A percentile compares a stretch with the other conserved stretches of the same genome.
phyloP scores from a whole-genome alignment of 2,329 filamentous ascomycete genomes.

The Pyrenochaeta sp. region DNA sequence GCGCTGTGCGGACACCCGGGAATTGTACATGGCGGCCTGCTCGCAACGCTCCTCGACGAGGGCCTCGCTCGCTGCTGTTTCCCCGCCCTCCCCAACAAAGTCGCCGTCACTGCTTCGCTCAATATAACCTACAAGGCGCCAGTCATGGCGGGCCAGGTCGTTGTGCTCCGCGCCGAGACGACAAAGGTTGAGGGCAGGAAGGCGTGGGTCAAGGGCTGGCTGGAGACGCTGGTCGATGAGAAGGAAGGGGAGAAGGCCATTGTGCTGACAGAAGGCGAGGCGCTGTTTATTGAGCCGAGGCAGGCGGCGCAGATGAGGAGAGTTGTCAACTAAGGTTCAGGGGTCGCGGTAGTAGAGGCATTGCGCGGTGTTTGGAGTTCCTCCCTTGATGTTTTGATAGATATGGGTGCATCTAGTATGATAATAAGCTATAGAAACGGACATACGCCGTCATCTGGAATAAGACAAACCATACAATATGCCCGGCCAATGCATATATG shows the following conservation, averaged over 20 bases:
- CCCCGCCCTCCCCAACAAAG: conserved; percentile 82
- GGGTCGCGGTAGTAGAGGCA: neutral
- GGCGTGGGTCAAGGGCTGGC: conserved; percentile 88
- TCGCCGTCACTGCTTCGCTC: conserved; percentile 86
- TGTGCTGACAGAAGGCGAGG: conserved; percentile 82
- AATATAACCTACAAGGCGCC: conserved; percentile 84
- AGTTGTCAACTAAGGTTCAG: conserved; percentile 27
- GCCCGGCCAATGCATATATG: no score
- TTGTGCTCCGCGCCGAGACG: conserved; percentile 82
- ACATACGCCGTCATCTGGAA: no score
- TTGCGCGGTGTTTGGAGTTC: conserved; percentile 2
- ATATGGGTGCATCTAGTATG: no score
- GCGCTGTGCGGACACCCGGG: conserved; percentile 89
- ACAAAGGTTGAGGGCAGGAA: conserved; percentile 90
- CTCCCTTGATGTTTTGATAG: neutral
- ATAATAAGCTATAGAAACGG: no score
- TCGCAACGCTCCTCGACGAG: conserved; percentile 94
- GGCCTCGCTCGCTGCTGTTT: conserved; percentile 89
- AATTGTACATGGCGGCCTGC: conserved; percentile 86
- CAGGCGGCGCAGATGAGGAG: conserved; percentile 66
- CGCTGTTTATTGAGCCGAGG: conserved; percentile 87
- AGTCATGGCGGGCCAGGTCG: conserved; percentile 75
- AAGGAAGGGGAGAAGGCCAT: conserved; percentile 68
- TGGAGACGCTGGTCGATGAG: conserved; percentile 83
- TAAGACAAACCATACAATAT: no score